Base-by-base conservation (phyloP, 2,329 filamentous ascomycete species). In the Cladosporium sp. region DNA sequence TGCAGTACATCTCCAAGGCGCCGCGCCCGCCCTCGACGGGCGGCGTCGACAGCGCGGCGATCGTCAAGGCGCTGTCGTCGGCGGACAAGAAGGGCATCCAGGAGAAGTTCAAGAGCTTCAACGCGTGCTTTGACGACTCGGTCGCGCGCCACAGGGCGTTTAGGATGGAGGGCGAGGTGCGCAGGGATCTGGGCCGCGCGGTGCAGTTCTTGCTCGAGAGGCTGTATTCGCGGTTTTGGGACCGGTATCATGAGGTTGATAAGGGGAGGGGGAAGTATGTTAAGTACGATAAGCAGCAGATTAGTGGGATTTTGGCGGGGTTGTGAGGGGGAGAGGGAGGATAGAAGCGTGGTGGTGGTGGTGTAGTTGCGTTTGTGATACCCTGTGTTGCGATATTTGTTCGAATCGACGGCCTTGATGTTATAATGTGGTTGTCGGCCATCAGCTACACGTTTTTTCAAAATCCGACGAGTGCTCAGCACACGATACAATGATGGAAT, bases 251-350 rank as follows among this genome's bases (percentile, higher is more conserved):
- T 68, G 93, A 97, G 72, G 84, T 97, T 59, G 92, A 97, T 72
- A 96, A 95, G 75, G 93, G 93, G 55, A 95, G 91, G 73, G 92
- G 92, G 61, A 98, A 98, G 72, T 95, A 97, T 71, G 90, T 95
- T 68, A 96, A 95, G 74, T 97, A 95, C 68, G 91, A 96, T 74
- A 96, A 96, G 76, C 77, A 78, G 38, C 81, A 83, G 44, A 85
- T 98, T 63, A 82, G 86, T 43, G 81, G 81, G 18, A 72, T 79
- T 55, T 66, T 85, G 63, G 73, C 77, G 19, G 56, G 38, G 13
- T 37, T 43, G 48, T 35, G 22, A 28, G 22, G 22, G 22, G 22
- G 16, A 18, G 14, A 28, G 22, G 22, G 22, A 28, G 22, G 16
- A 18, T 18, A 18, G 16, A 3, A 3, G 16, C 16, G 16, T 28